A percentile compares a stretch with the other conserved stretches of the same genome.
phyloP scores from a whole-genome alignment of 2,329 filamentous ascomycete genomes.

The Aspergillus quadrilineatus region DNA sequence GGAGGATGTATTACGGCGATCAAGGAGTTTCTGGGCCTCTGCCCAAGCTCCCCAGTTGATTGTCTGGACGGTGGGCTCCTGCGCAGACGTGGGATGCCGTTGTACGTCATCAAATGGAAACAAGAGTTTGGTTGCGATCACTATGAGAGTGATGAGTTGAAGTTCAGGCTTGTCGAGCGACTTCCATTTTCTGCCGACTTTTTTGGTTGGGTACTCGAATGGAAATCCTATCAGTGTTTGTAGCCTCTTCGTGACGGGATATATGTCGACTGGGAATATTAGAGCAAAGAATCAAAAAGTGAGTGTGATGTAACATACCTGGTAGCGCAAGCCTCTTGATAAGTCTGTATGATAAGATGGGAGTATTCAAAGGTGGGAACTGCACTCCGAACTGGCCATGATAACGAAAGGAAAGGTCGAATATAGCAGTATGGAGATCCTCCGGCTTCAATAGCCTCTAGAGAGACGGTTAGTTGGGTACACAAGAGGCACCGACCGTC shows the following conservation, averaged over 20 bases:
- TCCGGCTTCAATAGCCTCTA: conserved; percentile 47
- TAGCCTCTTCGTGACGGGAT: conserved; percentile 59
- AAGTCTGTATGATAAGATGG: conserved; percentile 67
- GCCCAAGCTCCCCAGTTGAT: conserved; percentile 76
- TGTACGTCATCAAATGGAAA: conserved; percentile 68
- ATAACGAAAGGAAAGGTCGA: conserved; percentile 64
- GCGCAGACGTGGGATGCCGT: conserved; percentile 50
- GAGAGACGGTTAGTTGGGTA: conserved; percentile 4
- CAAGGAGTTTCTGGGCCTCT: conserved; percentile 46
- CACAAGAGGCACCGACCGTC: neutral
- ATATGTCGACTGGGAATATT: conserved; percentile 31
- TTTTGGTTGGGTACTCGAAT: conserved; percentile 52
- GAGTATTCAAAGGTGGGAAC: conserved; percentile 71
- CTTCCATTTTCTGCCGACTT: conserved; percentile 35
- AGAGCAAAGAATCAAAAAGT: neutral
- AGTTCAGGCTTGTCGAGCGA: conserved; percentile 69
- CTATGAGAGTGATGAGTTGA: conserved; percentile 66
- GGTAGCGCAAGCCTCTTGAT: conserved; percentile 73
- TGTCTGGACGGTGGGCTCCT: conserved; percentile 58
- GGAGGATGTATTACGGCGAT: conserved; percentile 30
- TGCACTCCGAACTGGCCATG: conserved; percentile 65
- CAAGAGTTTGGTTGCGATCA: conserved; percentile 75
- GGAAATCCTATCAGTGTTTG: conserved; percentile 56
- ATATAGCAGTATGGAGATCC: conserved; percentile 64
- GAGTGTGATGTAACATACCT: conserved; percentile 48